Evolutionary conservation across 352 stramenopile genomes (phyloP).

Genomic region (Globisporangium spiculum): DNA sequence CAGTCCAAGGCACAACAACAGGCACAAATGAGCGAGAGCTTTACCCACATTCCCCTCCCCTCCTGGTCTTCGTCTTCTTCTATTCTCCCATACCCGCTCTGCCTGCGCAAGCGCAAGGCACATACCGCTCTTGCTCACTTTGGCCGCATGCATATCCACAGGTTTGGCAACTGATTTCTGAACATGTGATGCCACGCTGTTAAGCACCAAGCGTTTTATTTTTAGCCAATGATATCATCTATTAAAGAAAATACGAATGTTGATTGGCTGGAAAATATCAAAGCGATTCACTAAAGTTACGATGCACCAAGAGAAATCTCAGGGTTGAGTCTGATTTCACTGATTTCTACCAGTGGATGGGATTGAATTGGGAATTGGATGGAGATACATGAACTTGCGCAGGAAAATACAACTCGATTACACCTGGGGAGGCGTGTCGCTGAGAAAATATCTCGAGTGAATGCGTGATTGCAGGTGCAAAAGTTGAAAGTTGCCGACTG

Average conservation of each 20-base stretch:
- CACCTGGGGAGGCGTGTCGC: background rate
- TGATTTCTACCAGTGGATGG: background rate
- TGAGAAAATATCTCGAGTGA: background rate
- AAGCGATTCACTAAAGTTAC: slow-evolving; percentile 4
- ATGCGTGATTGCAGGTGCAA: background rate
- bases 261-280: background rate
- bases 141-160: background rate
- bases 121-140: background rate
- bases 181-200: background rate
- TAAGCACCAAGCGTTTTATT: background rate
- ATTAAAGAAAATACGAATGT: background rate
- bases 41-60: background rate
- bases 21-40: background rate
- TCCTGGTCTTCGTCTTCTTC: background rate
- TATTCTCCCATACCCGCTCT: background rate
- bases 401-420: background rate
- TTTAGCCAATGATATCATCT: background rate
- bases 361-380: background rate
- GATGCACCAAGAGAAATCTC: background rate
- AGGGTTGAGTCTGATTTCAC: background rate
- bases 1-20: background rate
- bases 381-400: background rate
- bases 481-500: background rate
- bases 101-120: background rate
- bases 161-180: slow-evolving; percentile 6